Evolutionary conservation across 176 grass and related monocot genomes (phyloP).

Genomic region (Musa troglodytarum): DNA sequence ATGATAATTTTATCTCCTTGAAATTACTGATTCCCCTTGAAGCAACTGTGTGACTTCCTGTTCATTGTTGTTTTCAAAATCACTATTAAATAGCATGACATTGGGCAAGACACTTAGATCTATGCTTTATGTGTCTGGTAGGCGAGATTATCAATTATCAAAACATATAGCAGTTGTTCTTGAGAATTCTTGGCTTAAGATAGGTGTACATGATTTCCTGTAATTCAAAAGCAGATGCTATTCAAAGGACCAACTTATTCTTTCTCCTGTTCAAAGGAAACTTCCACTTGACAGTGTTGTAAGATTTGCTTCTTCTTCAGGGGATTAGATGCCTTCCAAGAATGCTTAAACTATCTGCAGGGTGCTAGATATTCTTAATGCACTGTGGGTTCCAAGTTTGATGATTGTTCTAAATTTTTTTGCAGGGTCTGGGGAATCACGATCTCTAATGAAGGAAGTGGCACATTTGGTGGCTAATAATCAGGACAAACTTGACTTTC

Average conservation of each 20-base stretch:
- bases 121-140: not conserved
- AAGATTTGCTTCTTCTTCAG: not conserved
- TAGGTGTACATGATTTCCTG: not conserved
- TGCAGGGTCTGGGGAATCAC: conserved; percentile 82
- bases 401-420: conserved; percentile 15
- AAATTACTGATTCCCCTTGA: too few relatives aligned
- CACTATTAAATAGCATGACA: too few relatives aligned
- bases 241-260: too few relatives aligned
- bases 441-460: conserved; percentile 75
- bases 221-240: too few relatives aligned
- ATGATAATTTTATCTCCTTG: too few relatives aligned
- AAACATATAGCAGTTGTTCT: not conserved
- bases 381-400: not conserved
- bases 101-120: not conserved
- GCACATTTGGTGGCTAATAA: conserved; percentile 27
- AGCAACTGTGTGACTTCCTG: too few relatives aligned
- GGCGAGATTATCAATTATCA: not conserved
- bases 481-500: conserved; percentile 32
- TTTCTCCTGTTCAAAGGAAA: not conserved
- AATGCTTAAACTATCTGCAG: not conserved
- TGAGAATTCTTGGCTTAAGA: not conserved
- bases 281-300: not conserved
- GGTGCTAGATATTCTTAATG: not conserved
- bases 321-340: not conserved
- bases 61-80: too few relatives aligned